These are phyloP conservation scores for Nicotiana undulata DNA, from an alignment of 257 asterid species.

Conservation along the genomic window DNA sequence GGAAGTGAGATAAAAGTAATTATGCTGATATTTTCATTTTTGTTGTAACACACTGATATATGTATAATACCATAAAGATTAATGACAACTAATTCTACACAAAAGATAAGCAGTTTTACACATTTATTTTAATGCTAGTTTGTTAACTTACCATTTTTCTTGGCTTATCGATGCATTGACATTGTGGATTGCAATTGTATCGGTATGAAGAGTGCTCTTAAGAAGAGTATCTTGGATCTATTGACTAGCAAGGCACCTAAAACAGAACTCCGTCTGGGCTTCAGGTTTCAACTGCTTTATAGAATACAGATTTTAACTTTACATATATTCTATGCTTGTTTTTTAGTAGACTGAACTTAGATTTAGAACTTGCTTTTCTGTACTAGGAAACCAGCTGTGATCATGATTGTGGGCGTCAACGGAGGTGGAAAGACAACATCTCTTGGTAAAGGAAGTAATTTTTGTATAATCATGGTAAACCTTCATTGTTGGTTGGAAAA, in stretches of 20 bases:
- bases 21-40: not conserved
- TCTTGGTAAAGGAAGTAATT: slow-evolving; percentile 52
- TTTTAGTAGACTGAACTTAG: not conserved
- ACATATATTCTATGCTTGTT: not conserved
- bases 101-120: not conserved
- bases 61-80: not conserved
- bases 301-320: not conserved
- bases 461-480: not conserved
- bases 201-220: slow-evolving; percentile 63
- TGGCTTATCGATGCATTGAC: not conserved
- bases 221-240: slow-evolving; percentile 64
- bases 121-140: not conserved
- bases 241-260: slow-evolving; percentile 74
- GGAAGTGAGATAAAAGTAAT: slow-evolving; percentile 87
- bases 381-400: slow-evolving; percentile 89
- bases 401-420: slow-evolving; percentile 94
- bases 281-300: slow-evolving; percentile 46
- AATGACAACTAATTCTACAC: not conserved
- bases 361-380: slow-evolving; percentile 13
- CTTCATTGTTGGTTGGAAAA: not conserved
- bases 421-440: slow-evolving; percentile 99
- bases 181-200: slow-evolving; percentile 2
- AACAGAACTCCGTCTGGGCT: slow-evolving; percentile 82
- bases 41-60: not conserved
- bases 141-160: not conserved